Conservation (phyloP, 1,139 yeast species). For the Geotrichum reessii region DNA sequence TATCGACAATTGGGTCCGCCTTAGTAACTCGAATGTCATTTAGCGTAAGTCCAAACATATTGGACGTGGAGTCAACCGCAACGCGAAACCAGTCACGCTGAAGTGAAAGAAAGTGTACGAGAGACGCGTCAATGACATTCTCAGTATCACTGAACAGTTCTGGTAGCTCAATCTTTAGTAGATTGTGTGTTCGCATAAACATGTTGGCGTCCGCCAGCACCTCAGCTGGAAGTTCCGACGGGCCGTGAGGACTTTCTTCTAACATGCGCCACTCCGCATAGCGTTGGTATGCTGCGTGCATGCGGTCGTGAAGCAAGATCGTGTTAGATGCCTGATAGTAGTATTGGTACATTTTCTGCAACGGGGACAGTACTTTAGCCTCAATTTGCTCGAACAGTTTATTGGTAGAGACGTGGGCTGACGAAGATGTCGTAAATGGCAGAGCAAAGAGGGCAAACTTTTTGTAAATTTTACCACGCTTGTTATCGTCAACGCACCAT, state of each 20-base stretch:
- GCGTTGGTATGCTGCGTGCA: background rate
- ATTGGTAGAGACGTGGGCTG: slow-evolving; percentile 25
- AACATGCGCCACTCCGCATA: background rate
- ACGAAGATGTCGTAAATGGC: slow-evolving; percentile 24
- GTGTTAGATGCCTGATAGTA: background rate
- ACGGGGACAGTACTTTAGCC: slow-evolving; percentile 26
- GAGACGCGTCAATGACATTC: slow-evolving; percentile 23
- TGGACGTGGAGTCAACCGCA: slow-evolving; percentile 28
- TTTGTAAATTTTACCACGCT: background rate
- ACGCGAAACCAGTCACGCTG: slow-evolving; percentile 27
- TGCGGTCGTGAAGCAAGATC: slow-evolving; percentile 3
- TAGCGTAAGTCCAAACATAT: slow-evolving; percentile 16
- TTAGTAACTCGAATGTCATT: slow-evolving; percentile 1
- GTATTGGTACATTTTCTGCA: slow-evolving; percentile 20
- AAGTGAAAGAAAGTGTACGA: slow-evolving; percentile 24
- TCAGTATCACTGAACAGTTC: slow-evolving; percentile 26
- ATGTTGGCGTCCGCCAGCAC: slow-evolving; percentile 22
- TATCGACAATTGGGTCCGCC: slow-evolving; percentile 3
- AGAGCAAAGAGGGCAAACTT: slow-evolving; percentile 26
- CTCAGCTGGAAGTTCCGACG: background rate
- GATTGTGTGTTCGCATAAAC: slow-evolving; percentile 27
- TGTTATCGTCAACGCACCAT: slow-evolving; percentile 17
- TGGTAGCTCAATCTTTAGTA: slow-evolving; percentile 30
- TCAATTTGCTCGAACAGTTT: slow-evolving; percentile 24
- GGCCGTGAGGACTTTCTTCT: slow-evolving; percentile 9